Evolutionary conservation across 139 green algal species (phyloP).

Genomic region (Chlorokybus atmophyticus): DNA sequence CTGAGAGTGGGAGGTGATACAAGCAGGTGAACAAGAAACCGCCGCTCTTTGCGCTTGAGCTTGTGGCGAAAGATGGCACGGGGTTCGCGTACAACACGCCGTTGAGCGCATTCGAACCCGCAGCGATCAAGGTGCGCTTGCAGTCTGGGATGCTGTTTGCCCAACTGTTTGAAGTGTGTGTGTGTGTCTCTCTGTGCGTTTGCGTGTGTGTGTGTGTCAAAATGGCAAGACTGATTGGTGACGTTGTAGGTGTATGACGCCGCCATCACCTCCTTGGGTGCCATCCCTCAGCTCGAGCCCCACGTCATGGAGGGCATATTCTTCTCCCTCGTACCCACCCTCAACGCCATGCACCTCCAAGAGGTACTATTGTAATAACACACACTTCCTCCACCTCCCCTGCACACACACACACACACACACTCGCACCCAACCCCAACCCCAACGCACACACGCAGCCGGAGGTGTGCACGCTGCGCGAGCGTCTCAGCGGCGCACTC

Average conservation of each 20-base stretch:
- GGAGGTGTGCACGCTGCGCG: neutral
- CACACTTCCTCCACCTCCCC: too few relatives aligned
- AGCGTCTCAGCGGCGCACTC: conserved; percentile 11
- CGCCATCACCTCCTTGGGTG: conserved; percentile 35
- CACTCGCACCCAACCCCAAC: conserved; percentile 36
- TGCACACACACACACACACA: too few relatives aligned
- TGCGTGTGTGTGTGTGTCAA: too few relatives aligned
- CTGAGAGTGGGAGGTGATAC: too few relatives aligned
- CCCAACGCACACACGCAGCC: neutral
- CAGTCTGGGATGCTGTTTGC: too few relatives aligned
- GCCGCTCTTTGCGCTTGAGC: conserved; percentile 45
- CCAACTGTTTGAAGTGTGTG: too few relatives aligned
- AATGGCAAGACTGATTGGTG: too few relatives aligned
- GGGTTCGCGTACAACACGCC: conserved; percentile 20
- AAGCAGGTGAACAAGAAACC: neutral
- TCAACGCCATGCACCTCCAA: conserved; percentile 21
- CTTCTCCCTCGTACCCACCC: conserved; percentile 41
- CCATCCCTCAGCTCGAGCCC: conserved; percentile 52
- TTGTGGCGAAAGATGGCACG: conserved; percentile 31
- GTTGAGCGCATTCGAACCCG: conserved; percentile 10
- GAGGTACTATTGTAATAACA: too few relatives aligned
- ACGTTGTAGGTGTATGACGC: conserved; percentile 59
- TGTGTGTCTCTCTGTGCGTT: too few relatives aligned
- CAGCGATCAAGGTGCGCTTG: conserved; percentile 27
- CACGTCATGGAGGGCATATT: conserved; percentile 65